Evolutionary conservation across 2,329 filamentous ascomycete species (phyloP), one percentile per base, ranked within the genome.

Genomic region (Xylariales sp.): DNA sequence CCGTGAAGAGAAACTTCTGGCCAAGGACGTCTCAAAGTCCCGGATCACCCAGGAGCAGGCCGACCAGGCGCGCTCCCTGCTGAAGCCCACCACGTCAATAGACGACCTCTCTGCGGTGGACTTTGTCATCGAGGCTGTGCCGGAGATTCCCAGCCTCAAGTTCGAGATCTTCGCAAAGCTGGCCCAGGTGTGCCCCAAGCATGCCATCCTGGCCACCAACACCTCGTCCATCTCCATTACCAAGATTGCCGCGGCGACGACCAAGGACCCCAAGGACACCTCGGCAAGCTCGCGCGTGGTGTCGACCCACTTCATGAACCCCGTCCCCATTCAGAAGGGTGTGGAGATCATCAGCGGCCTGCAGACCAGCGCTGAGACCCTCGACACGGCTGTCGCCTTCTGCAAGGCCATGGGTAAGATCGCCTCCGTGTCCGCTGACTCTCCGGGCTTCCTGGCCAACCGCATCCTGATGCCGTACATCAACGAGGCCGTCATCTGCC

Each of bases 271-370:
- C 1, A 91, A 70, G 14, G 86, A 95, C 55, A 81, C 87, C 17
- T 83, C 82, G 29, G 85, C 83, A 28, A 85, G 88, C 29, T 91
- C 88, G 5, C 84, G 93, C 33, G 93, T 98, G 8, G 81, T 98
- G 39, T 88, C 88, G 36, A 97, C 93, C 13, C 93, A 98, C 64
- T 98, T 98, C 66, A 98, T 98, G 93, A 98, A 98, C 71, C 93
- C 93, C 0, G 93, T 98, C 0, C 93, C 93, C 3, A 69, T 98
- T 21, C 93, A 97, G 60, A 95, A 95, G 65, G 93, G 93, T 37
- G 93, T 98, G 5, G 93, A 98, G 67, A 96, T 98, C 54, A 97
- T 98, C 60, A 83, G 86, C 36, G 93, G 89, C 20, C 72, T 98
- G 20, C 93, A 98, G 63, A 98, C 93, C 3, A 93, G 87, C 41